Conservation (phyloP, 305 asterid species). For the Fraxinus albicans region DNA sequence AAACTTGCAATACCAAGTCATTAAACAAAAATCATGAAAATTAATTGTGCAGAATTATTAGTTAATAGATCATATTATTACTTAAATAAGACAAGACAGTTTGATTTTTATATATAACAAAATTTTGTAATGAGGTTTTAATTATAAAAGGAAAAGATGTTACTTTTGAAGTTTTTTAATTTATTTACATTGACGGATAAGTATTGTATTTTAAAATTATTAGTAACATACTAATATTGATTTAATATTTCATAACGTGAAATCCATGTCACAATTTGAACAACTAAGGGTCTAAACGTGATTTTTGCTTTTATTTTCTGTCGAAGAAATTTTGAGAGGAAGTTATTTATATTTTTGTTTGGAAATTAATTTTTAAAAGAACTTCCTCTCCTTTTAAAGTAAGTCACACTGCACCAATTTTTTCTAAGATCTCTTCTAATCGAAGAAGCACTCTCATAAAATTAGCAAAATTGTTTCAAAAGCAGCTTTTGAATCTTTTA, state of each 20-base stretch:
- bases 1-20: neutral
- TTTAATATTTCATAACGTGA: neutral
- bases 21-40: neutral
- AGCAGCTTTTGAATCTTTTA: no score
- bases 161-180: neutral
- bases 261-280: neutral
- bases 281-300: neutral
- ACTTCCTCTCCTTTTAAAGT: neutral
- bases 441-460: no score
- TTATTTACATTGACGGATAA: neutral
- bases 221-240: neutral
- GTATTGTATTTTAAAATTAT: neutral
- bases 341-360: neutral
- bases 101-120: neutral
- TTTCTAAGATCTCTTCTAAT: no score
- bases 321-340: neutral
- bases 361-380: neutral
- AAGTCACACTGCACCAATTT: no score
- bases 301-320: no score
- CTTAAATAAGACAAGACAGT: neutral
- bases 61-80: neutral
- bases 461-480: no score
- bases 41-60: neutral
- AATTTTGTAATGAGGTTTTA: neutral
- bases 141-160: neutral